Base-by-base conservation (phyloP, 768 basidiomycete genomes). In the Hypholoma sublateritium region DNA sequence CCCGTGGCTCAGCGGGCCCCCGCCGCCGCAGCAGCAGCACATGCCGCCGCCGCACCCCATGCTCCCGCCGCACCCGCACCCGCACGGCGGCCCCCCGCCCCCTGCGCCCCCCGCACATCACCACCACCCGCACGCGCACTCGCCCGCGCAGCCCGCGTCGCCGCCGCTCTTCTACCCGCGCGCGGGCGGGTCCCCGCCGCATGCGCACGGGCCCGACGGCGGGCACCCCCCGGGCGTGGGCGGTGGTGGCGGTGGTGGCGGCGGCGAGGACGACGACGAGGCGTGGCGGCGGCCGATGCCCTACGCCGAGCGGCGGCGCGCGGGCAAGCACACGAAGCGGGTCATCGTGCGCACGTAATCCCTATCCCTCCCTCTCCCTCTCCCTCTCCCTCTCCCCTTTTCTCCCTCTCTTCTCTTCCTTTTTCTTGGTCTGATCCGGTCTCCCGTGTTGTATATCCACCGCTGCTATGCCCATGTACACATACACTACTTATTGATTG, bases 311-410 rank as follows among this genome's bases (percentile, higher is more conserved):
- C 83, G 89, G 21, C 76, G 89, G 54, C 77, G 89, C 55, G 89
- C 89, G 50, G 89, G 89, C 49, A 92, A 92, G 69, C 89, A 91
- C 67, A 91, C 89, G 21, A 79, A 77, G 65, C 81, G 89, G 52
- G 84, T 91, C 34, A 83, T 91, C 59, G 83, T 87, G 57, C 73
- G 81, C 66, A 73, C 72, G 64, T 80, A 63, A 34, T 32, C 21
- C 21, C 44, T 45, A 6, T 24, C 16, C 5, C 12, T 12, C 5
- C 21, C 13, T 13, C n/a, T 45, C 5, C 17, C 17, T 49, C 41
- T 47, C 34, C 25, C 43, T 24, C 35, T 28, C 19, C 21, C 36
- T 14, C 24, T 55, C 53, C 50, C 54, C 59, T 35, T 42, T 51
- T 56, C 74, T 63, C 11, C 55, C 13, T 0, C 57, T 49, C 50